These are phyloP conservation scores for Secale cereale DNA, from an alignment of 176 grass and related monocot genomes.

Conservation along the genomic window DNA sequence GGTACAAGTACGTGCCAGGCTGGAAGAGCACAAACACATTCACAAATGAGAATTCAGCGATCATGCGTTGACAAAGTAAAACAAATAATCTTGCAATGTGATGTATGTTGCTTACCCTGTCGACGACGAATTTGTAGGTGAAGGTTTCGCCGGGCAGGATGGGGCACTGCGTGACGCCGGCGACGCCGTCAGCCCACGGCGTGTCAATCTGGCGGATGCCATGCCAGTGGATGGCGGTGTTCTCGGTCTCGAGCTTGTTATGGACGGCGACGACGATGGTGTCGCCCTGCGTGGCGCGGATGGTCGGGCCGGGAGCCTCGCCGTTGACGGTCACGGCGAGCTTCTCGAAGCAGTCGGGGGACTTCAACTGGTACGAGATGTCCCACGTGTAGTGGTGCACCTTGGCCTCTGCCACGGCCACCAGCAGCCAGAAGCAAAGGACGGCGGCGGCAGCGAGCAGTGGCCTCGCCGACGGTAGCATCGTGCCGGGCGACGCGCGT, in stretches of 20 bases:
- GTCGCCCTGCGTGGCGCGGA: constrained; percentile 49
- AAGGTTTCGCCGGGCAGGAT: neutral
- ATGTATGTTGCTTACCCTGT: constrained; percentile 42
- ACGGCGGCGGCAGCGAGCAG: neutral
- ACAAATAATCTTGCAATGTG: too few relatives aligned
- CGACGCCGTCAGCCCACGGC: neutral
- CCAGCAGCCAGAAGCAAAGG: neutral
- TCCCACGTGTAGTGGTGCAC: constrained; percentile 57
- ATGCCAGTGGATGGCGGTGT: constrained; percentile 81
- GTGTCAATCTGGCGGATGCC: constrained; percentile 53
- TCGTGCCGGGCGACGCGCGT: neutral
- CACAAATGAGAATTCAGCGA: too few relatives aligned
- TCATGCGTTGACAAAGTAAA: too few relatives aligned
- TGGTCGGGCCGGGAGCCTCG: constrained; percentile 60
- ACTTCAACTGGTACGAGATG: constrained; percentile 51
- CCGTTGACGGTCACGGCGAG: constrained; percentile 74
- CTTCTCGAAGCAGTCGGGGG: constrained; percentile 60
- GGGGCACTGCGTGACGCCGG: neutral
- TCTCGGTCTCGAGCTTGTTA: constrained; percentile 61
- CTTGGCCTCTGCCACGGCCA: constrained; percentile 18
- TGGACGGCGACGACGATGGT: constrained; percentile 51
- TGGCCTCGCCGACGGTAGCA: neutral
- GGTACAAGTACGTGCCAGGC: constrained; percentile 73
- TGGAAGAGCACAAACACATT: neutral
- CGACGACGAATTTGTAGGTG: constrained; percentile 25